Base-by-base conservation (phyloP, 106 monocot species). In the Phalaenopsis aphrodite region DNA sequence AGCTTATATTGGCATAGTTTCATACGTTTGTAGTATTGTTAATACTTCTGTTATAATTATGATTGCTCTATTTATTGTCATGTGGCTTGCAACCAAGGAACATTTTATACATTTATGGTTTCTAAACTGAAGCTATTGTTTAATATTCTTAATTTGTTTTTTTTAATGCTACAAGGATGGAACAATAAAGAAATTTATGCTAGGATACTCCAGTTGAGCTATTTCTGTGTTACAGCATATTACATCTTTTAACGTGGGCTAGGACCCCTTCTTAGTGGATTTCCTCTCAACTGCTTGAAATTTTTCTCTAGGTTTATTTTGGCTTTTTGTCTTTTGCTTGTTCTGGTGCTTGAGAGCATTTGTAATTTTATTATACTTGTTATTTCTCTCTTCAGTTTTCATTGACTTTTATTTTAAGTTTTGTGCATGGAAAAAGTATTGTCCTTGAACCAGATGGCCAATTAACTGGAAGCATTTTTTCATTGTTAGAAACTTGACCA, bases 1-100 rank as follows among this genome's bases (percentile, higher is more conserved):
- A n/a, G n/a, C 61, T 61, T 68, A 68, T 68, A 68, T 68, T 68
- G 68, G 68, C 24, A 68, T 10, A 68, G 30, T 30, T 30, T 30
- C 18, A 19, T 68, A 68, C 68, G 9, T 36, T 10, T 37, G 10
- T 12, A 23, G 10, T 14, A 36, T 21, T 69, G 39, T 69, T 69
- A 2, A 19, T 37, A 69, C 39, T 69, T 15, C 12, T 15, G 39
- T 69, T 5, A 69, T 69, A 39, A 5, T 69, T 21, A 39, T 69
- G n/a, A 39, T 39, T 38, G 38, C 69, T 38, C 39, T 39, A 14
- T 12, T 69, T 69, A 14, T 38, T 69, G 30, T 9, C 36, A 36
- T 69, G 38, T 39, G 69, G 12, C 38, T 69, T 37, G 39, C 38
- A 69, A 69, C 38, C 5, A 65, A 65, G 21, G 23, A 24, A 9